Base-by-base conservation (phyloP, 1,139 yeast genomes). In the Hemisphaericaspora subhashii region DNA sequence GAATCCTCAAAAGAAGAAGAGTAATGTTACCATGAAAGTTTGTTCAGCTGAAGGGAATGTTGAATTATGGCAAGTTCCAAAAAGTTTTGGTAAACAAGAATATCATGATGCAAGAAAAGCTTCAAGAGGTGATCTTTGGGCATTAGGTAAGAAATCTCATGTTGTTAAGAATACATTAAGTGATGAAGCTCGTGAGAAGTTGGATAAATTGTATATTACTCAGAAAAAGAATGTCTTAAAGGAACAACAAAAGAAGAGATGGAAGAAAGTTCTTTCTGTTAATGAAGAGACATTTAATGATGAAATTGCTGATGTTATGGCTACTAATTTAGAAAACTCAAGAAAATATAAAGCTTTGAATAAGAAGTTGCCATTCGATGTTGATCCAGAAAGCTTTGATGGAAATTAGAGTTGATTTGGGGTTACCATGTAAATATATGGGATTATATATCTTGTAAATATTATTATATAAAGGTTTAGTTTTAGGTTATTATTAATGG, bases 41-140 rank as follows among this genome's bases (percentile, higher is more conserved):
- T 89, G 97, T 68, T 79, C 90, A 0, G 78, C 89, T 1, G 73
- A 83, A 8, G 96, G 96, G 0, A 72, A 76, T 35, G 64, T 89
- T 34, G 97, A 90, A 61, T 79, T 83, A 43, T 88, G 97, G 96
- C 85, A 83, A 18, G 75, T 92, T 3, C 86, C 98, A 1, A 86
- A 83, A 57, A 82, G 95, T 17, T 73, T 79, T 41, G 86, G 87
- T 10, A 80, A 81, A 50, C 85, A 81, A 48, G 79, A 72, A 2
- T 92, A 88, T 53, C 95, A 87, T 51, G 98, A 92, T 64, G 96
- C 96, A 0, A 74, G 98, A 43, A 90, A 92, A 58, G 79, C 87
- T 0, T 66, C 63, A 27, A 77, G 81, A 54, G 96, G 97, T n/a
- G 99, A 92, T 57, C 64, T 84, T 40, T 92, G 98, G 98, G 83